Base-by-base conservation (phyloP, 495 filamentous ascomycete genomes). In the Talaromyces proteolyticus region DNA sequence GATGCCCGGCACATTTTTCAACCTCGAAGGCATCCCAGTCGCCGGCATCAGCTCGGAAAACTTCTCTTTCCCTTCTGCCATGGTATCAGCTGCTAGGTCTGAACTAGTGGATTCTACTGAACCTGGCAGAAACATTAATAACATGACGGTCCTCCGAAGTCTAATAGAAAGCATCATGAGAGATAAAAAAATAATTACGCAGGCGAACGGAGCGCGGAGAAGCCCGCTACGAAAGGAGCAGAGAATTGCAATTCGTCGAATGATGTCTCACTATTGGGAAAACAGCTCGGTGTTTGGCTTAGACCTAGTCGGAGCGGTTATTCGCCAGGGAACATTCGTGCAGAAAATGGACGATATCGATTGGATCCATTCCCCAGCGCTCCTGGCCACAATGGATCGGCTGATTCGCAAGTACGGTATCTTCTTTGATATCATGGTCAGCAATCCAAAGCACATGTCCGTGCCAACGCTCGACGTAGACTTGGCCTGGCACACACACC, bases 401-500 rank as follows among this genome's bases (percentile, higher is more conserved):
- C 71, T 89, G 0, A 66, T 89, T 18, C 64, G 52, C 2, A 91
- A 91, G 58, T 95, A 94, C 60, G 40, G 55, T 12, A 72, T 83
- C 10, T 95, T 90, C 69, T 73, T 89, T 26, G 17, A 50, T 0
- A 84, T 95, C 54, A 88, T 95, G 65, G 57, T 58, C 0, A 40
- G 50, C 1, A 64, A 88, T 57, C 75, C 78, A 0, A 51, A 57
- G 1, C 60, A 79, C 11, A 73, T 80, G 37, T 81, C 79, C 1
- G 88, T 95, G 0, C 91, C 90, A 3, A 95, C 91, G 11, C 72
- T 95, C 2, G 90, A 95, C 53, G 78, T 95, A n/a, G 90, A 95
- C 62, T 69, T 95, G 1, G 89, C 81, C 6, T 96, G 91, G 89
- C 75, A 78, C 51, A 82, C 75, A 1, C 77, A 80, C 55, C 78